These are phyloP conservation scores for Calocybe cyanea DNA, from an alignment of 768 basidiomycete species.

Conservation along the genomic window DNA sequence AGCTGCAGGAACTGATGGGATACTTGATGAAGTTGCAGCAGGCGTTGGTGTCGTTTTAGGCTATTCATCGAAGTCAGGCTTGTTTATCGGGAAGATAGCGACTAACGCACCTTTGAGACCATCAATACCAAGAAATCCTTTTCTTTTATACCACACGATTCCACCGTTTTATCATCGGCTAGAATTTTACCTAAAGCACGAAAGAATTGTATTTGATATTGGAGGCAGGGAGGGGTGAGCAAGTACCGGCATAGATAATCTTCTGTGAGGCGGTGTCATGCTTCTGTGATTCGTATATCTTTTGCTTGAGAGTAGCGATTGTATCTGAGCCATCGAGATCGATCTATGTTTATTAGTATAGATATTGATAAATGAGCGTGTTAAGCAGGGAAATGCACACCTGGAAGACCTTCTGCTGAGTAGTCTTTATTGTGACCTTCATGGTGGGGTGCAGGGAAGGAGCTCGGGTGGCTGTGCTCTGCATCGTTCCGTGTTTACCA, in stretches of 20 bases:
- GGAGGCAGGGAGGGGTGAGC: not conserved
- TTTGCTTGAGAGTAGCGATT: conserved; percentile 74
- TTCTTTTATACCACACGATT: conserved; percentile 89
- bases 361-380: too few relatives aligned
- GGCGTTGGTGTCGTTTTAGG: conserved; percentile 26
- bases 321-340: conserved; percentile 77
- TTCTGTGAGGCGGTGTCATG: conserved; percentile 79
- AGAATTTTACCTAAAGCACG: conserved; percentile 77
- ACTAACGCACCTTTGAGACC: conserved; percentile 80
- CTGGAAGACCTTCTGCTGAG: conserved; percentile 89
- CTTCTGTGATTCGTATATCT: conserved; percentile 74
- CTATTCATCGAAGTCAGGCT: conserved; percentile 18
- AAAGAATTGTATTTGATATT: not conserved
- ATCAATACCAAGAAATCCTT: conserved; percentile 99
- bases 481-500: too few relatives aligned
- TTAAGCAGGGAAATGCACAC: conserved; percentile 30
- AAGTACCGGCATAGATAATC: conserved; percentile 88
- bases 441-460: conserved; percentile 39
- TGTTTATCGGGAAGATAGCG: conserved; percentile 11
- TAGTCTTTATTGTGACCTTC: conserved; percentile 95
- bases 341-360: conserved; percentile 49
- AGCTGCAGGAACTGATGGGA: conserved; percentile 23
- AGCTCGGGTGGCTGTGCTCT: conserved; percentile 17
- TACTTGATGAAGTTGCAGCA: conserved; percentile 29
- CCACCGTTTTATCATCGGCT: conserved; percentile 82